These are phyloP conservation scores for Trametes meyenii DNA, from an alignment of 768 basidiomycete species.

Conservation along the genomic window DNA sequence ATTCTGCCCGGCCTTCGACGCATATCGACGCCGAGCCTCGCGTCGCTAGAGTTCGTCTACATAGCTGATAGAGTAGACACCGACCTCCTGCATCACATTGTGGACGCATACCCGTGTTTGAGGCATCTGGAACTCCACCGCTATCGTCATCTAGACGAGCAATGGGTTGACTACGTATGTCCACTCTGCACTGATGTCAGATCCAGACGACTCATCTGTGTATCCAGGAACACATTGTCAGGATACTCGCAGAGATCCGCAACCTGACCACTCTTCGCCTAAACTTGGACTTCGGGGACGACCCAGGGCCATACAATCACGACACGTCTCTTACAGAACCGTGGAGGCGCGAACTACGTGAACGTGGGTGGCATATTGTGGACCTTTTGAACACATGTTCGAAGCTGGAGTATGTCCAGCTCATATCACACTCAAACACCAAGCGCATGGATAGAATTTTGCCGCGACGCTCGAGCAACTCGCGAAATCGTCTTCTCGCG, in stretches of 20 bases:
- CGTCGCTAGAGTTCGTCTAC: conserved; percentile 5
- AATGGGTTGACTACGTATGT: not conserved
- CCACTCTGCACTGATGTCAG: no score
- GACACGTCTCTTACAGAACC: no score
- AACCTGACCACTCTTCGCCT: not conserved
- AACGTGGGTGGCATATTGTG: no score
- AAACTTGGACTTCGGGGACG: not conserved
- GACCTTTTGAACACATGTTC: no score
- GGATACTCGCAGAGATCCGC: not conserved
- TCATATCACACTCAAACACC: no score
- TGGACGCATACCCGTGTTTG: not conserved
- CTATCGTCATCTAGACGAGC: not conserved
- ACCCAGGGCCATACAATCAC: not conserved
- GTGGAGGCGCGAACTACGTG: no score
- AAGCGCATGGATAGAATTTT: no score
- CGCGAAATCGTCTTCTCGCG: no score
- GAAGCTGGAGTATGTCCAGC: no score
- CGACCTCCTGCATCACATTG: not conserved
- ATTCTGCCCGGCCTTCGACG: not conserved
- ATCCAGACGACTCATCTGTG: no score
- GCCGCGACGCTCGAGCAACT: no score
- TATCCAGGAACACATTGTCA: not conserved
- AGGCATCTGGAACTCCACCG: not conserved
- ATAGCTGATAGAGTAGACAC: not conserved
- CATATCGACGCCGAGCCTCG: not conserved